These are phyloP conservation scores for Colletotrichum musicola DNA, from an alignment of 2,329 filamentous ascomycete genomes.

Conservation along the genomic window DNA sequence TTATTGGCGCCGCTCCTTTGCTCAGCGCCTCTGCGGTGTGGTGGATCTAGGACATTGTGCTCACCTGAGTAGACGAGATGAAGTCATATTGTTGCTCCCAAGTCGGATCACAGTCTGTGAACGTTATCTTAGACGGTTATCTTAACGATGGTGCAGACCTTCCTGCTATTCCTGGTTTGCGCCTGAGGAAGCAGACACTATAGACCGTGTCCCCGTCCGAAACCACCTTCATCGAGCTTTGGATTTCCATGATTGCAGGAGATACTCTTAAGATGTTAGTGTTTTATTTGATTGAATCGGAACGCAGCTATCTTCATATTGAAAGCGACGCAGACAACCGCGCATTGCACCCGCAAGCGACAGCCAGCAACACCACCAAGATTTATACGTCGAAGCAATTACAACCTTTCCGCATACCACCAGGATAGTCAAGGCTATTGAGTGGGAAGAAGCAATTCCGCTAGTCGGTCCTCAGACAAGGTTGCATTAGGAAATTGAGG, in stretches of 20 bases:
- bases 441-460: no score
- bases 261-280: no score
- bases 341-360: background rate
- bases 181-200: conserved; percentile 44
- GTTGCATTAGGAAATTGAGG: background rate
- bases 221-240: background rate
- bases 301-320: background rate
- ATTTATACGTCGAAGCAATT: no score
- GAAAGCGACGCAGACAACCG: no score
- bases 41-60: conserved; percentile 42
- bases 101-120: conserved; percentile 49
- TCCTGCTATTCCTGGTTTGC: conserved; percentile 45
- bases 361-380: background rate
- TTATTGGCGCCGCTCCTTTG: conserved; percentile 37
- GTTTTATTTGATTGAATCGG: background rate
- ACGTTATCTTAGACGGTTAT: conserved; percentile 38
- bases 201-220: background rate
- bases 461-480: no score
- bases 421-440: no score
- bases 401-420: no score
- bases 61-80: conserved; percentile 48
- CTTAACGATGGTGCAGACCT: conserved; percentile 51
- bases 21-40: conserved; percentile 45
- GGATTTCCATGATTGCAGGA: background rate
- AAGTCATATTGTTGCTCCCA: conserved; percentile 51